Percentiles rank a stretch among this genome's conserved stretches.
phyloP scores from a whole-genome alignment of 2,329 filamentous ascomycete species.

The Teratosphaeriaceae sp. region DNA sequence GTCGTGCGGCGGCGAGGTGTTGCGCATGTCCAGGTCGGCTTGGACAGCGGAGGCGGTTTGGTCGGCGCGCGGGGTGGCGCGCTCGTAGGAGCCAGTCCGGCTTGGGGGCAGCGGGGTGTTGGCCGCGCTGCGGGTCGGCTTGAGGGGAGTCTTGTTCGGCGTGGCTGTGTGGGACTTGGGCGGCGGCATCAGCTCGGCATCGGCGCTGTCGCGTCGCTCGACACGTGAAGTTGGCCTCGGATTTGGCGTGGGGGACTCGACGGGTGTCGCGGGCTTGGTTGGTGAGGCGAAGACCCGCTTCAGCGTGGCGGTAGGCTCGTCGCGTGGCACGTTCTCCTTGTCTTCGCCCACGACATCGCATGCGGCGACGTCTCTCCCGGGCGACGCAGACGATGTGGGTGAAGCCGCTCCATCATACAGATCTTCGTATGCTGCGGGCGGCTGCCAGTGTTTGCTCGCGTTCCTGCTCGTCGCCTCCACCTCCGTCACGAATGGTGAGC shows the following conservation, averaged over 20 bases:
- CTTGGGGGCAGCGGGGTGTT: slow-evolving; percentile 21
- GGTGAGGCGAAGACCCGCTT: slow-evolving; percentile 19
- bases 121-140: slow-evolving; percentile 16
- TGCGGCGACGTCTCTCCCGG: slow-evolving; percentile 3
- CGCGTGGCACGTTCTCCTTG: slow-evolving; percentile 26
- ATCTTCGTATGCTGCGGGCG: too few relatives aligned
- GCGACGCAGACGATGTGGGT: not conserved
- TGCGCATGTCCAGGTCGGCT: slow-evolving; percentile 20
- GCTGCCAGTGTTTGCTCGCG: slow-evolving; percentile 24
- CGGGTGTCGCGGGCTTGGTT: slow-evolving; percentile 18
- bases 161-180: slow-evolving; percentile 25
- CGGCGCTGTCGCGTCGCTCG: slow-evolving; percentile 18
- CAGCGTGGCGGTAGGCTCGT: slow-evolving; percentile 14
- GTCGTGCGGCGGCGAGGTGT: slow-evolving; percentile 22
- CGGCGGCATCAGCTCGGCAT: slow-evolving; percentile 26
- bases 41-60: slow-evolving; percentile 15
- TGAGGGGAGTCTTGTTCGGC: slow-evolving; percentile 23
- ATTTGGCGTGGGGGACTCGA: slow-evolving; percentile 10
- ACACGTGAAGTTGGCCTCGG: slow-evolving; percentile 8
- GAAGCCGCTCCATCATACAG: too few relatives aligned
- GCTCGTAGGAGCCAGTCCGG: slow-evolving; percentile 17
- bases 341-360: slow-evolving; percentile 9
- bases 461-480: slow-evolving; percentile 31
- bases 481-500: slow-evolving; percentile 44
- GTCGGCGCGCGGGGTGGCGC: slow-evolving; percentile 8